phyloP scores from a whole-genome alignment of 768 basidiomycete genomes.

The Naganishia kalamii region DNA sequence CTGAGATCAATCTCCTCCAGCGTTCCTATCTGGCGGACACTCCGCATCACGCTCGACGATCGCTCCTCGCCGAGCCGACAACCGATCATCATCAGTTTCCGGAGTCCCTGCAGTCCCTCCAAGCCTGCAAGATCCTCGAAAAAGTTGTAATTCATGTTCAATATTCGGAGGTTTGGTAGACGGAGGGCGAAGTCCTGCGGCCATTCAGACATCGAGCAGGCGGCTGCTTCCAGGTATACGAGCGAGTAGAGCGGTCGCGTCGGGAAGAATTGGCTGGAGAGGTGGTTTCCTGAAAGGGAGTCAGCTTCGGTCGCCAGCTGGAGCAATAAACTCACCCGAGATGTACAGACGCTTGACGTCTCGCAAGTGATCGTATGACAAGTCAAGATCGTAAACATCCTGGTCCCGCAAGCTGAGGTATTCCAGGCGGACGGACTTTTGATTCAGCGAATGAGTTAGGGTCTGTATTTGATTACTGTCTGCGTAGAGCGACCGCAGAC shows the following conservation, averaged over 20 bases:
- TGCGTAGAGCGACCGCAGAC: conserved; percentile 81
- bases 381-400: conserved; percentile 30
- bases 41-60: conserved; percentile 65
- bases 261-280: conserved; percentile 45
- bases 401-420: conserved; percentile 90
- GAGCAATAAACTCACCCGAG: conserved; percentile 72
- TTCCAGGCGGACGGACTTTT: conserved; percentile 66
- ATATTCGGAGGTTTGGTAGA: conserved; percentile 75
- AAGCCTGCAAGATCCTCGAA: conserved; percentile 63
- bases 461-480: conserved; percentile 63
- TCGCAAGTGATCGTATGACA: conserved; percentile 58
- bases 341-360: conserved; percentile 92
- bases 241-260: conserved; percentile 77
- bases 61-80: conserved; percentile 59
- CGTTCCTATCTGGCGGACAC: conserved; percentile 65
- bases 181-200: conserved; percentile 62
- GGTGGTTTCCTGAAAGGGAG: conserved; percentile 39
- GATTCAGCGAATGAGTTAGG: conserved; percentile 34
- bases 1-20: conserved; percentile 87
- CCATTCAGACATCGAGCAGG: conserved; percentile 68
- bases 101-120: conserved; percentile 65
- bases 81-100: conserved; percentile 81
- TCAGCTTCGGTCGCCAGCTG: conserved; percentile 42
- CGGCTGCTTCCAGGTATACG: conserved; percentile 84
- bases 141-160: conserved; percentile 98